Base-by-base conservation (phyloP, 2,329 filamentous ascomycete genomes). In the Dissoconium aciculare region DNA sequence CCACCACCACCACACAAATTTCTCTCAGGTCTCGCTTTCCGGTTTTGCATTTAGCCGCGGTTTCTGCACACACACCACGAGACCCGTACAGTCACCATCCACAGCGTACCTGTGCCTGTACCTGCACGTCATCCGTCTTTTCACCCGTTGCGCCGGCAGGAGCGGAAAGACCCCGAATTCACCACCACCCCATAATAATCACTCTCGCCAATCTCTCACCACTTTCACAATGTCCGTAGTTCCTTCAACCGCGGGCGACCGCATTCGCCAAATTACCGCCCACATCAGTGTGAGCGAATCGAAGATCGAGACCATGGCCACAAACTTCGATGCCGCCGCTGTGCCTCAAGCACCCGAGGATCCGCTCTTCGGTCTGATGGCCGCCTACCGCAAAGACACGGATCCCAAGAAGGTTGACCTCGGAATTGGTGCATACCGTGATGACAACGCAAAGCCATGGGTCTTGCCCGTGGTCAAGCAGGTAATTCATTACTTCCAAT, bases 391-490 rank as follows among this genome's bases (percentile, higher is more conserved):
- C 51, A 79, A 78, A 40, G 89, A 98, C 53, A 61, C 70, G 11
- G 67, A 63, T 34, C 57, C 67, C 35, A 73, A 81, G 58, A 98
- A 98, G 64, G 79, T 98, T 43, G 89, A 98, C 60, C 61, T 98
- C 59, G 85, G 89, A 54, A 71, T 95, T 62, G 89, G 89, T 46
- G 89, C 89, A 36, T 98, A 98, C 62, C 71, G 89, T 54, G 89
- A 93, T 52, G 69, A 95, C 62, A 78, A 85, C 53, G 87, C 84
- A 38, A 95, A 95, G 65, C 89, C 89, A 3, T 98, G 89, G 89
- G 75, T 98, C 39, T 62, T 98, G 40, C 87, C 89, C 12, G 87
- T 95, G 2, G 87, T 95, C 39, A 91, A 83, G 63, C 91, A 92
- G 80, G 87, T 92, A 63, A 52, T 63, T 27, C 11, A 16, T 5